phyloP scores from a whole-genome alignment of 2,329 filamentous ascomycete genomes.

The Shiraia bambusicola region DNA sequence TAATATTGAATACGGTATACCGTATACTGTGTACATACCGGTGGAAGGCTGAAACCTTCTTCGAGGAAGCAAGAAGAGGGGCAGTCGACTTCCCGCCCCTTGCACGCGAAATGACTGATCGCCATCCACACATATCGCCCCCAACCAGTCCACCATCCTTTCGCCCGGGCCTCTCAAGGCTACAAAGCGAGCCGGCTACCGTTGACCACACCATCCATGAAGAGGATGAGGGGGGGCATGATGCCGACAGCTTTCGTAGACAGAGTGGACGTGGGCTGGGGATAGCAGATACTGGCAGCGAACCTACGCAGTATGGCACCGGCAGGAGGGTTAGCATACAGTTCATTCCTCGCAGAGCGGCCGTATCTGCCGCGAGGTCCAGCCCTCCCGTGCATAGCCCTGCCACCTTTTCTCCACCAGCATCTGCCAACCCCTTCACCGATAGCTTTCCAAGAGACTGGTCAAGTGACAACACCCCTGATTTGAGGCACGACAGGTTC shows the following conservation, averaged over 20 bases:
- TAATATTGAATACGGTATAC: slow-evolving; percentile 1
- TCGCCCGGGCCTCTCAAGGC: slow-evolving; percentile 40
- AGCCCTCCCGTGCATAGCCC: slow-evolving; percentile 24
- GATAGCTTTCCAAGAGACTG: slow-evolving; percentile 31
- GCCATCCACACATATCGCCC: slow-evolving; percentile 26
- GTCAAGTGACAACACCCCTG: slow-evolving; percentile 31
- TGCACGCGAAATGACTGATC: slow-evolving; percentile 31
- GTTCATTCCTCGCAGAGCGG: slow-evolving; percentile 21
- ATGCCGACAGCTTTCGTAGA: slow-evolving; percentile 24
- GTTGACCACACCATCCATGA: slow-evolving; percentile 34
- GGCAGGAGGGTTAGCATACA: slow-evolving; percentile 24
- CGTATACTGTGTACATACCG: background rate
- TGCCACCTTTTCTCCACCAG: slow-evolving; percentile 25
- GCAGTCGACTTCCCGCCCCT: background rate
- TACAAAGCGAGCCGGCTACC: slow-evolving; percentile 39
- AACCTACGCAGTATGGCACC: slow-evolving; percentile 11
- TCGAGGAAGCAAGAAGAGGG: slow-evolving; percentile 8
- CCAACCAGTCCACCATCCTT: slow-evolving; percentile 27
- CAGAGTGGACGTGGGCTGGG: slow-evolving; percentile 36
- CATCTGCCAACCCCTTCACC: slow-evolving; percentile 32
- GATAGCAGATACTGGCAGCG: slow-evolving; percentile 28
- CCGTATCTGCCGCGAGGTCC: slow-evolving; percentile 15
- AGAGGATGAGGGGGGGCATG: slow-evolving; percentile 37
- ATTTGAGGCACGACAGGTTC: slow-evolving; percentile 35
- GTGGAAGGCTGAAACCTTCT: slow-evolving; percentile 19